phyloP scores from a whole-genome alignment of 371 early-diverging fungal species.

The Circinella umbellata region DNA sequence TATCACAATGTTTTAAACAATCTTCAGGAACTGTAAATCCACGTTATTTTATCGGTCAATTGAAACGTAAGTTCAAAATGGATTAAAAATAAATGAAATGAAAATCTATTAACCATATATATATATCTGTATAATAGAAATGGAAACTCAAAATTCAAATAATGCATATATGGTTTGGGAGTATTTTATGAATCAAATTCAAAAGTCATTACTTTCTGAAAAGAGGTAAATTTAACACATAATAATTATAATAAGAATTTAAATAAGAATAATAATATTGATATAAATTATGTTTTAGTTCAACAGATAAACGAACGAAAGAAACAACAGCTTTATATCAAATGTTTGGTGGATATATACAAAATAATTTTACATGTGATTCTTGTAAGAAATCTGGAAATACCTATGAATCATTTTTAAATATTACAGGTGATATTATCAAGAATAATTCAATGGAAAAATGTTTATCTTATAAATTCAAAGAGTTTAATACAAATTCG shows the following conservation, averaged over 20 bases:
- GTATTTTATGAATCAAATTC: constrained; percentile 69
- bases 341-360: constrained; percentile 85
- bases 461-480: constrained; percentile 30
- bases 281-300: constrained; percentile 31
- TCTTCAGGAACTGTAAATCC: constrained; percentile 56
- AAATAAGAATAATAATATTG: too few species aligned
- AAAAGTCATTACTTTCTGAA: constrained; percentile 37
- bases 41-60: constrained; percentile 70
- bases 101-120: constrained; percentile 21
- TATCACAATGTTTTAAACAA: constrained; percentile 46
- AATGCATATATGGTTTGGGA: constrained; percentile 86
- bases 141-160: constrained; percentile 75
- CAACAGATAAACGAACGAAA: constrained; percentile 66
- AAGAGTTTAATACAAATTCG: constrained; percentile 14
- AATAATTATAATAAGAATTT: too few species aligned
- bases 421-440: constrained; percentile 75
- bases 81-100: not conserved
- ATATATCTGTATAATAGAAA: constrained; percentile 51
- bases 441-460: constrained; percentile 64
- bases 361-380: constrained; percentile 72
- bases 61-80: constrained; percentile 58
- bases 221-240: constrained; percentile 19
- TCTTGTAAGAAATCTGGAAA: constrained; percentile 72
- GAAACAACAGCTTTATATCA: constrained; percentile 81
- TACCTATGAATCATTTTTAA: constrained; percentile 72